Evolutionary conservation across 1,284 basidiomycete species (phyloP).

Genomic region (Leucoagaricus sp.): DNA sequence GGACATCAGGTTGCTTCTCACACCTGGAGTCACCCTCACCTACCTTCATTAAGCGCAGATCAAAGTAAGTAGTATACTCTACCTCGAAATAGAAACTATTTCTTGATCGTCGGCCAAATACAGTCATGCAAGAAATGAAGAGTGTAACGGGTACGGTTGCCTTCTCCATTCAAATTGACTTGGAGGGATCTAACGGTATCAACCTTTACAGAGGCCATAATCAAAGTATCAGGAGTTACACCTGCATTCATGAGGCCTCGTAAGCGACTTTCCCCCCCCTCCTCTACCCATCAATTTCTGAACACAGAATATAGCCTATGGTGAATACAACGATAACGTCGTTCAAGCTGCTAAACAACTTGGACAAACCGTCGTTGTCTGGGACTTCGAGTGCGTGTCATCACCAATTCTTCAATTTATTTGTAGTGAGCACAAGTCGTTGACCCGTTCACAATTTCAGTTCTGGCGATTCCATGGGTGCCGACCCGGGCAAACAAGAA

Average conservation of each 20-base stretch:
- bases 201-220: constrained; percentile 34
- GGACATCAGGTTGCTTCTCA: constrained; percentile 55
- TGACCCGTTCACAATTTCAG: constrained; percentile 14
- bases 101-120: too few relatives aligned
- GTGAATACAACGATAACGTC: constrained; percentile 50
- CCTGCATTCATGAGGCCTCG: constrained; percentile 39
- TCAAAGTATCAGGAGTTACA: constrained; percentile 40
- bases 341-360: constrained; percentile 40
- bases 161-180: not conserved
- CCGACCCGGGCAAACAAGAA: constrained; percentile 27
- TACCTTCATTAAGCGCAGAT: constrained; percentile 40
- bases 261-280: not conserved
- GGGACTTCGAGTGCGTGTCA: constrained; percentile 43
- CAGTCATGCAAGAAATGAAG: constrained; percentile 33
- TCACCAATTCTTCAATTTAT: not conserved
- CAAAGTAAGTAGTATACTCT: not conserved
- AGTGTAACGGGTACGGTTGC: constrained; percentile 41
- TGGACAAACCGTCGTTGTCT: constrained; percentile 36
- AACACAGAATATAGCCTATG: constrained; percentile 32
- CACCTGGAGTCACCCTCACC: constrained; percentile 51
- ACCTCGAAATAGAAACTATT: too few relatives aligned
- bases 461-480: constrained; percentile 32
- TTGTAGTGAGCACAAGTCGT: not conserved
- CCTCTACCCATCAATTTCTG: not conserved
- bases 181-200: not conserved